Conservation (phyloP, 352 stramenopile genomes). For the Phytophthora megakarya region DNA sequence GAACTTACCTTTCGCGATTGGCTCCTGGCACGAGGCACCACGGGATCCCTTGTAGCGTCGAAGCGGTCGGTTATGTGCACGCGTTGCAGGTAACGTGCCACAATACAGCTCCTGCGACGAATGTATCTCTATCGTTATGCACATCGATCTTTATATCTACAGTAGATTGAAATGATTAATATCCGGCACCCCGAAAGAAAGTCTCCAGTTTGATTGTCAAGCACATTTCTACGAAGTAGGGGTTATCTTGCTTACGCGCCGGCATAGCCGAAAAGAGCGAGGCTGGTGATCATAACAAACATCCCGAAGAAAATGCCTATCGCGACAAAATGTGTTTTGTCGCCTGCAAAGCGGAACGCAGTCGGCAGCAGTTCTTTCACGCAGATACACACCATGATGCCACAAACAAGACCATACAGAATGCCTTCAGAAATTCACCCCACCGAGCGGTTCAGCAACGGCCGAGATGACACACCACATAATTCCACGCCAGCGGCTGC, state of each 20-base stretch:
- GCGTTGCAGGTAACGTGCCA: too few relatives aligned
- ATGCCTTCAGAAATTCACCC: conserved; percentile 77
- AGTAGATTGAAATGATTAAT: neutral
- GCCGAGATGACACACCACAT: conserved; percentile 91
- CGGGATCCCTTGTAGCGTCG: neutral
- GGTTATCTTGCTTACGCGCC: conserved; percentile 40
- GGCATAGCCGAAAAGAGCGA: conserved; percentile 85
- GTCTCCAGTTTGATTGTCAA: conserved; percentile 14
- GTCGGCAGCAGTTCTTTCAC: conserved; percentile 91
- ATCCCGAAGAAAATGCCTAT: conserved; percentile 83
- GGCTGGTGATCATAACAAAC: conserved; percentile 85
- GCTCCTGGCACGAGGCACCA: conserved; percentile 2
- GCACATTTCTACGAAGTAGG: too few relatives aligned
- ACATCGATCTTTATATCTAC: too few relatives aligned
- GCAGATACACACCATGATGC: conserved; percentile 95
- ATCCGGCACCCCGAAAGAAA: conserved; percentile 19
- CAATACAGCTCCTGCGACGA: too few relatives aligned
- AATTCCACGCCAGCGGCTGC: conserved; percentile 91
- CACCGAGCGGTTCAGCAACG: conserved; percentile 90
- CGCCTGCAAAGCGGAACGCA: conserved; percentile 84
- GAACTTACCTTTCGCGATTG: conserved; percentile 13
- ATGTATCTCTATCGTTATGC: too few relatives aligned
- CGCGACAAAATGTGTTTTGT: conserved; percentile 78
- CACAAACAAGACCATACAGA: conserved; percentile 91
- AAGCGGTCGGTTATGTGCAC: neutral